phyloP scores from a whole-genome alignment of 2,329 filamentous ascomycete genomes.

The Penicillium brevicompactum region DNA sequence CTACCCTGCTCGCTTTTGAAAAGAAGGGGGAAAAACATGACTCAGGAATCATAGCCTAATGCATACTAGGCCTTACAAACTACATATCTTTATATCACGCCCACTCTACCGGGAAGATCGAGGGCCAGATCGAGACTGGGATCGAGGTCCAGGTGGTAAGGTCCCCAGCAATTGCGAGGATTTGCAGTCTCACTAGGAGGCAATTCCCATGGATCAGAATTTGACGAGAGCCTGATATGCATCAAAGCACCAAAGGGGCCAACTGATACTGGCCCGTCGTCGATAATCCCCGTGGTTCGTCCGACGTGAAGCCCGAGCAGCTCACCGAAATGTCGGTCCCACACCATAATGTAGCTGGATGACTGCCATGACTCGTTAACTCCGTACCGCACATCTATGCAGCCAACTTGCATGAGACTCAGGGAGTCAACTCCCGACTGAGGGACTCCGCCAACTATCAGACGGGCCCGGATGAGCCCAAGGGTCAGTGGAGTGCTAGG shows the following conservation, averaged over 20 bases:
- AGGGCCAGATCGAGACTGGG: slow-evolving; percentile 21
- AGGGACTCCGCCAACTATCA: slow-evolving; percentile 23
- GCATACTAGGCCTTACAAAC: neutral
- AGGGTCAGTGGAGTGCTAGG: slow-evolving; percentile 27
- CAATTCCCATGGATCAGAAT: neutral
- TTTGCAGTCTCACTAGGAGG: neutral
- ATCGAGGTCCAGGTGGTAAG: slow-evolving; percentile 32
- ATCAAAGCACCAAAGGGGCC: slow-evolving; percentile 22
- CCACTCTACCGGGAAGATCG: slow-evolving; percentile 5
- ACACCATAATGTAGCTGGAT: slow-evolving; percentile 41
- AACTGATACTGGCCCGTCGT: slow-evolving; percentile 19
- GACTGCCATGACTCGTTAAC: slow-evolving; percentile 26
- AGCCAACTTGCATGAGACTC: slow-evolving; percentile 42
- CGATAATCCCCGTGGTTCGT: slow-evolving; percentile 23
- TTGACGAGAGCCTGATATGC: slow-evolving; percentile 6
- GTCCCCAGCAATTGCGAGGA: slow-evolving; percentile 5
- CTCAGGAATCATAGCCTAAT: neutral
- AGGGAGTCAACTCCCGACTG: slow-evolving; percentile 22
- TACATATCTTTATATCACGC: neutral
- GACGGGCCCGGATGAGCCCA: slow-evolving; percentile 35
- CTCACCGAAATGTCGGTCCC: slow-evolving; percentile 34
- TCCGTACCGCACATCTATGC: slow-evolving; percentile 28
- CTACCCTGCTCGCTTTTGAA: too few species aligned
- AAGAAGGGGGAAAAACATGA: too few species aligned
- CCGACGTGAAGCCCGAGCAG: slow-evolving; percentile 36